Conservation (phyloP, 805 yeast species). For the Starmerella etchellsii region DNA sequence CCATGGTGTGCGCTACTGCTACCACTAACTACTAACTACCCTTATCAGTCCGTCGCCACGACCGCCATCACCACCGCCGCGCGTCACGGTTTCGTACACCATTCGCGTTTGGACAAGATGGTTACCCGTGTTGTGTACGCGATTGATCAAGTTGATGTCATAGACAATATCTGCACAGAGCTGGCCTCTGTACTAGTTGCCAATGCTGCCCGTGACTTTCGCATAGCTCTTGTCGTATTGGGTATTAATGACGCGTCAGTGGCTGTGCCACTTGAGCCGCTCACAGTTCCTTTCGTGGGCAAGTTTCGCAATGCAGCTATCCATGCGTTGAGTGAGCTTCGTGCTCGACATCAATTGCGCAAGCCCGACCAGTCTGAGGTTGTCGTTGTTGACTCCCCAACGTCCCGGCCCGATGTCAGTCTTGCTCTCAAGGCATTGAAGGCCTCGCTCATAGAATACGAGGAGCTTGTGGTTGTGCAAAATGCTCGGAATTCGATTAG, state of each 20-base stretch:
- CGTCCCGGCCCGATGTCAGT: not conserved
- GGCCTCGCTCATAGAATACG: not conserved
- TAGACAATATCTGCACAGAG: slow-evolving; percentile 2
- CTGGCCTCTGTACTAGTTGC: slow-evolving; percentile 6
- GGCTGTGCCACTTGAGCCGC: not conserved
- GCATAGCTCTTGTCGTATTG: not conserved
- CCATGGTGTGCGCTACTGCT: no score
- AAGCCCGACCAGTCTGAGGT: not conserved
- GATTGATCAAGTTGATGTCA: not conserved
- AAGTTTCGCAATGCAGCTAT: not conserved
- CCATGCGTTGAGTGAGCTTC: not conserved
- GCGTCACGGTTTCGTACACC: no score
- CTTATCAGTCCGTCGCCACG: no score
- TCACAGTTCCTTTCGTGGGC: slow-evolving; percentile 1
- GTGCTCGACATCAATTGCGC: no score
- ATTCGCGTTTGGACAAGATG: no score
- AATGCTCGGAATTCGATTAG: no score
- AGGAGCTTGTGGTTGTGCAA: not conserved
- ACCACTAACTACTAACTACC: no score
- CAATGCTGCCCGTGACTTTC: not conserved
- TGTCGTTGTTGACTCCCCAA: not conserved
- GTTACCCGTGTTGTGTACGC: slow-evolving; percentile 1
- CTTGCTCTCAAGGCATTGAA: no score
- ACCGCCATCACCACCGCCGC: no score
- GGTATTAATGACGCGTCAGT: not conserved